Evolutionary conservation across 805 yeast species (phyloP), one percentile per base, ranked within the genome.

Genomic region (Teunomyces panamensis): DNA sequence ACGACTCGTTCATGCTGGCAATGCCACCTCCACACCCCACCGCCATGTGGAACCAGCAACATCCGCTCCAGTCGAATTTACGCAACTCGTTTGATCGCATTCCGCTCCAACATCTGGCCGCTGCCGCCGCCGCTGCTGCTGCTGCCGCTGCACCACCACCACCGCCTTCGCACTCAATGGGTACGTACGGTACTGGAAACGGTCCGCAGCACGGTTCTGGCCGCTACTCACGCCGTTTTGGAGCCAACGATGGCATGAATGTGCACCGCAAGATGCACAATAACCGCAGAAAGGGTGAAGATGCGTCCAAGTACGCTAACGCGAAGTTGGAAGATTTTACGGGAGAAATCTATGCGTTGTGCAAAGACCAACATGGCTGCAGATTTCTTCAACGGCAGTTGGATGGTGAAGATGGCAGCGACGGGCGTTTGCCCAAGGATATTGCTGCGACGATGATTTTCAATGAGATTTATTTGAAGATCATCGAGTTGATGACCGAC

Each of bases 321-420:
- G 87, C 90, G 14, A 74, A 78, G 42, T 68, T 87, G 52, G 81
- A 77, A 42, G 90, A 87, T 56, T 87, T 84, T 60, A 69, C 78
- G 13, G 89, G 89, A 41, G 84, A 83, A 49, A 85, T 92, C 45
- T 87, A 81, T 60, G 77, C 87, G 1, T 73, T 94, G 53, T 91
- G 98, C 69, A 89, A 85, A 60, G 99, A 92, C 64, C 98, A 92
- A 69, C 97, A 92, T 63, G 98, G 99, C 7, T 92, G 98, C 63
- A 77, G 99, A 49, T 90, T 87, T 64, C 71, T 92, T 53, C 99
- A 92, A 68, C 81, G 86, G 53, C 96, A 90, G 63, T 74, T 94
- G 55, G 96, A 89, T 56, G 58, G 56, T 4, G 50, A 39, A 4
- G 48, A 39, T 6, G 32, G 17, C 10, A 26, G 28, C 26, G 27